Base-by-base conservation (phyloP, 2,329 filamentous ascomycete genomes). In the Alternaria longipes region DNA sequence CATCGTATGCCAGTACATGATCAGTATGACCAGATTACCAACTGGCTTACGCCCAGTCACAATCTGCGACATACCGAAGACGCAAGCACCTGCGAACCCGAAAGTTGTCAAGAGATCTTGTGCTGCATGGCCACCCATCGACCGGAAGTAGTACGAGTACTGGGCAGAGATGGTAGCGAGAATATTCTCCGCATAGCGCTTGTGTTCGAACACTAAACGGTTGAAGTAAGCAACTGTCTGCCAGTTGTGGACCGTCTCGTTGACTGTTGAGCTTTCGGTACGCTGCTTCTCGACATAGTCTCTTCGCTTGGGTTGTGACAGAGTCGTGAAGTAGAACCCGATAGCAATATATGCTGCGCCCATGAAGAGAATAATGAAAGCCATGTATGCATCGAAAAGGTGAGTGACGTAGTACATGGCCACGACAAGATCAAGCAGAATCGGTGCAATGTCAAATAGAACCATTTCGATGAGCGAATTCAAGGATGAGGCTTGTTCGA, bases 21-120 rank as follows among this genome's bases (percentile, higher is more conserved):
- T 80, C 26, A 92, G 76, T 18, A 88, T 88, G 5, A 91, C 85
- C 62, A 92, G 89, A 60, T 84, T 84, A 41, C 88, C 88, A 12
- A 89, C 80, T 0, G 84, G 81, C 45, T 82, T 83, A 8, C 74
- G 71, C 1, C 84, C 84, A 38, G 80, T 78, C 0, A 81, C 77
- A 34, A 89, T 84, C 63, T 86, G 81, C 58, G 84, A 83, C 8
- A 85, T 82, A 3, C 85, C 86, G 14, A 88, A 79, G 52, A 86
- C 73, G 71, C 83, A 79, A 65, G 80, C 82, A 63, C 82, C 77
- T 41, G 85, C 68, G 56, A 86, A 80, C 3, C 84, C 83, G 44
- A 84, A 57, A 2, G 81, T 81, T 50, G 86, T 81, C 28, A 87
- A 67, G 55, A 82, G 56, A 63, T 81, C 79, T 64, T 86, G 82